These are phyloP conservation scores for Hygrophorus pudorinus DNA, from an alignment of 768 basidiomycete genomes.

Conservation along the genomic window DNA sequence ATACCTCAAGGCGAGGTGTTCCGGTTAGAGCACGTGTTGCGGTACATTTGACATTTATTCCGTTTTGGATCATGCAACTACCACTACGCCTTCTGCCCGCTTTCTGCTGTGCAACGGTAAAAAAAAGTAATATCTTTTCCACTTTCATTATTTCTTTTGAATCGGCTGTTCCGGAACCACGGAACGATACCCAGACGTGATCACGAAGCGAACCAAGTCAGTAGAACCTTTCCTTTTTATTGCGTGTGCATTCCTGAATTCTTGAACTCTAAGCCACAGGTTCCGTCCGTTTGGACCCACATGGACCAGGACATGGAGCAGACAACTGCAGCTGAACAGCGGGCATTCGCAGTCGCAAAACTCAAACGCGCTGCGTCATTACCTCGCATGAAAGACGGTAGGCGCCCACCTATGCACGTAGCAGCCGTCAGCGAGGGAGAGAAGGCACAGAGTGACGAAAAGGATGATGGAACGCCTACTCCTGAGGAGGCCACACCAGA, in stretches of 20 bases:
- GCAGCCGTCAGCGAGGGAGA: conserved; percentile 81
- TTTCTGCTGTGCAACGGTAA: too few relatives aligned
- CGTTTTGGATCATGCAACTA: too few relatives aligned
- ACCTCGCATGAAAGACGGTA: conserved; percentile 85
- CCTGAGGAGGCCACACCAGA: conserved; percentile 3
- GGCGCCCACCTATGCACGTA: conserved; percentile 79
- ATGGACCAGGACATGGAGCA: conserved; percentile 27
- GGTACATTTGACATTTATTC: too few relatives aligned
- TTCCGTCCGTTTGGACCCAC: background rate
- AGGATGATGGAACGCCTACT: conserved; percentile 20
- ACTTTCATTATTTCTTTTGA: too few relatives aligned
- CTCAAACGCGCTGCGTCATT: conserved; percentile 88
- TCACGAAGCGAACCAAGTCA: too few relatives aligned
- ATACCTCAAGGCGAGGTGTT: too few relatives aligned
- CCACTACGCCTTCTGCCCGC: too few relatives aligned
- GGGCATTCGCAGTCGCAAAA: conserved; percentile 81
- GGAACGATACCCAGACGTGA: too few relatives aligned
- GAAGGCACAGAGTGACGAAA: conserved; percentile 32
- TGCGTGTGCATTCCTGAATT: background rate
- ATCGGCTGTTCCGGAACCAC: too few relatives aligned
- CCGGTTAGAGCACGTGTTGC: too few relatives aligned
- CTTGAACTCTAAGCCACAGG: background rate
- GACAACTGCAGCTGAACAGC: conserved; percentile 56
- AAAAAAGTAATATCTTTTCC: too few relatives aligned
- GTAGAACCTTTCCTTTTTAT: too few relatives aligned